Evolutionary conservation across 2,329 filamentous ascomycete species (phyloP).

Genomic region (Rutstroemia sp.): DNA sequence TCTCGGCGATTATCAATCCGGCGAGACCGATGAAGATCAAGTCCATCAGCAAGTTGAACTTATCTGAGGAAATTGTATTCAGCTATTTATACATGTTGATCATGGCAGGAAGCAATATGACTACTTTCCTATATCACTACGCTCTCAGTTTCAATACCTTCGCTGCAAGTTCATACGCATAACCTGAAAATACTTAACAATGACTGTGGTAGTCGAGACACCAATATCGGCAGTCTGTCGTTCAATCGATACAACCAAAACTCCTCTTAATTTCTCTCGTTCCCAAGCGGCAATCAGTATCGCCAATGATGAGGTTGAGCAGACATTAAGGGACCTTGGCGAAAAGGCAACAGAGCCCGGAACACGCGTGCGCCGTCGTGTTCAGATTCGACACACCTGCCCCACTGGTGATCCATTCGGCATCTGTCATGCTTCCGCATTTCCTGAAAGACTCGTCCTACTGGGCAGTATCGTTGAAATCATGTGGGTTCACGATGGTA

Average conservation of each 20-base stretch:
- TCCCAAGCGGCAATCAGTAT: neutral
- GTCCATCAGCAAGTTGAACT: too few relatives aligned
- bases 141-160: too few relatives aligned
- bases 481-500: neutral
- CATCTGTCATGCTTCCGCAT: neutral
- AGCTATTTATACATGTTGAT: too few relatives aligned
- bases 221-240: neutral
- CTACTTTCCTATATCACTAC: too few relatives aligned
- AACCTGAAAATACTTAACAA: neutral
- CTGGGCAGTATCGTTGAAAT: neutral
- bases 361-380: neutral
- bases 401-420: neutral
- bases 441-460: neutral
- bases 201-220: neutral
- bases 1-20: too few relatives aligned
- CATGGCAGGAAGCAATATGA: too few relatives aligned
- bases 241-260: neutral
- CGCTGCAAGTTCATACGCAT: too few relatives aligned
- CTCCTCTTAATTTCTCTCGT: neutral
- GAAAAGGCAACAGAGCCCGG: neutral
- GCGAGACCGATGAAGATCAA: too few relatives aligned
- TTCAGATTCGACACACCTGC: neutral
- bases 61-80: too few relatives aligned
- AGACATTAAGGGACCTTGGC: neutral
- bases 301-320: neutral